Conservation (phyloP, 1,284 basidiomycete species). For the Puccinia horiana region DNA sequence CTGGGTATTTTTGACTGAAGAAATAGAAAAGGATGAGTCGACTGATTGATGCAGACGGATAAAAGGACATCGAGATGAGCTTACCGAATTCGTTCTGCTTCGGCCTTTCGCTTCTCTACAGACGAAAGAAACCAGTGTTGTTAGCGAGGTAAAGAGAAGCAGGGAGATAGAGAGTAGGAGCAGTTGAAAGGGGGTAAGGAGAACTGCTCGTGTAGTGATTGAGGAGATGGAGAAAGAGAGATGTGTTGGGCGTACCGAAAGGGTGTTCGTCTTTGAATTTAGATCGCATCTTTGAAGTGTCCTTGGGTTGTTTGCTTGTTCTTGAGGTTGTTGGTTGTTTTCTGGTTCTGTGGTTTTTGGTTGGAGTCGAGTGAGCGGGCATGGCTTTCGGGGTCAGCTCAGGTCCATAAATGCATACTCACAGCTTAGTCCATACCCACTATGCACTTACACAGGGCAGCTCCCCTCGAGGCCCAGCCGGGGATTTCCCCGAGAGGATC, state of each 20-base stretch:
- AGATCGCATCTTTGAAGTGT: slow-evolving; percentile 69
- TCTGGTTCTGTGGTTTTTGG: no score
- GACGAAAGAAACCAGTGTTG: not conserved
- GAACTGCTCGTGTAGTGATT: not conserved
- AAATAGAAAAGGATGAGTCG: not conserved
- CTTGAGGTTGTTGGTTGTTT: not conserved
- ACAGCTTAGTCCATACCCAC: no score
- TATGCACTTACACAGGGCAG: no score
- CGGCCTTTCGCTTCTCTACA: slow-evolving; percentile 48
- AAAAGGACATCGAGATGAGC: not conserved
- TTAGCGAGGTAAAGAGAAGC: not conserved
- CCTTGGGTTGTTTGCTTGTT: not conserved
- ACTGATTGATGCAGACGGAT: not conserved
- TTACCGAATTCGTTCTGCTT: slow-evolving; percentile 68
- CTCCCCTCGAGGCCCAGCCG: no score
- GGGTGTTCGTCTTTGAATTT: slow-evolving; percentile 99
- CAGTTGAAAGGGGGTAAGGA: not conserved
- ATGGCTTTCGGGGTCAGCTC: no score
- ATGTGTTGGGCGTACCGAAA: slow-evolving; percentile 62
- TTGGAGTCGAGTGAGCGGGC: no score
- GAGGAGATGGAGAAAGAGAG: not conserved
- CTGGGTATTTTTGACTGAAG: slow-evolving; percentile 46
- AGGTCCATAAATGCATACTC: no score
- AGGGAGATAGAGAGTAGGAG: not conserved
- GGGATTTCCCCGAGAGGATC: no score